Base-by-base conservation (phyloP, 2,329 filamentous ascomycete genomes). In the Aspergillus intermedius region DNA sequence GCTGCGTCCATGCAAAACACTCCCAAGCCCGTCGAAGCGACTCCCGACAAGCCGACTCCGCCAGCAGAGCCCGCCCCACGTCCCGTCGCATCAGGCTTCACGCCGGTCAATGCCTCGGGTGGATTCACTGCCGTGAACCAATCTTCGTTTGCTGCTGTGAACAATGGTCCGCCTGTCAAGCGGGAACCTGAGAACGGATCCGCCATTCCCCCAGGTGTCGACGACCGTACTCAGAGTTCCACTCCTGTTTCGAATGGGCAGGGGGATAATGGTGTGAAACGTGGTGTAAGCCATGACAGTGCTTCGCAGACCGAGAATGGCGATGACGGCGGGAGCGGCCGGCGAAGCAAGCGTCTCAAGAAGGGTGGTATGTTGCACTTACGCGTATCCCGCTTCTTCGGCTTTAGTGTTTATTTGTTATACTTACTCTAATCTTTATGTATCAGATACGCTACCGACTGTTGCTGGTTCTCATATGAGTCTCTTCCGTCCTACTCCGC, bases 391-490 rank as follows among this genome's bases (percentile, higher is more conserved):
- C 19, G 37, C 15, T 19, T 12, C 7, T 15, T 13, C 7, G 2
- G 7, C 37, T 44, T 42, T 32, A 13, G 15, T 69, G 56, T 64
- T 77, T 80, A 82, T 25, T 10, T 19, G 9, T 22, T 25, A 32
- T 19, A 13, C 19, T 47, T n/a, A 28, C 17, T 32, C n/a, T 39
- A 23, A 49, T 37, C 7, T 32, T 45, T 42, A 28, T 22, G 21
- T 30, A n/a, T 21, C 12, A 42, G 28, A 44, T 25, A 19, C 77
- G 32, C 89, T 55, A 17, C 64, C 91, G 40, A 95, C 88, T 30
- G 89, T 98, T 57, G 90, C 90, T 55, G 93, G 93, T 47, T 97
- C 91, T 46, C 90, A 97, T 71, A 97, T 97, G 90, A 93, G 88
- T 52, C 82, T 91, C 61, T 90, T 95, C 63, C 87, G 91, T 46